These are phyloP conservation scores for Dictyostelium brefeldianum DNA, from an alignment of 78 protist species.

Conservation along the genomic window DNA sequence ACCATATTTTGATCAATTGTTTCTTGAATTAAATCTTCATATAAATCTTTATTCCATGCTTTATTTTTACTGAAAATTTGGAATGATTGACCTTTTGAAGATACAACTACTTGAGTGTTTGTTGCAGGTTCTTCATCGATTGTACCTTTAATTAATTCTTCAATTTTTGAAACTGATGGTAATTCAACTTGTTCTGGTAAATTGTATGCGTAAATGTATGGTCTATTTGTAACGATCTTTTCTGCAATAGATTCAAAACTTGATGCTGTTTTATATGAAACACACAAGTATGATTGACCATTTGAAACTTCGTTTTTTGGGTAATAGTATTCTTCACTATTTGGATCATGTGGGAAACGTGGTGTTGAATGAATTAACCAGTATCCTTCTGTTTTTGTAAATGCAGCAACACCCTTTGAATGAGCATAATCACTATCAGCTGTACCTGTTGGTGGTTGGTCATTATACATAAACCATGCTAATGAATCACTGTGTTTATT, in stretches of 20 bases:
- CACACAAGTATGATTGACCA: conserved; percentile 85
- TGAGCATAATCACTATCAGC: conserved; percentile 69
- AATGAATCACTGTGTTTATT: neutral
- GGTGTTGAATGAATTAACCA: conserved; percentile 85
- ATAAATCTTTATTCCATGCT: conserved; percentile 80
- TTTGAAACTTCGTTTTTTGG: conserved; percentile 75
- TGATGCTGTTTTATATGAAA: neutral
- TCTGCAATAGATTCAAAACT: conserved; percentile 43
- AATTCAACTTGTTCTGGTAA: conserved; percentile 12
- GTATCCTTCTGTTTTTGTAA: conserved; percentile 53
- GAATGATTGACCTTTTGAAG: conserved; percentile 28
- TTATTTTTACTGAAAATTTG: conserved; percentile 72
- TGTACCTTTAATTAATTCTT: conserved; percentile 2
- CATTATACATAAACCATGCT: conserved; percentile 73
- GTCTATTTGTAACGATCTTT: conserved; percentile 39
- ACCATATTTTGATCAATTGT: conserved; percentile 42
- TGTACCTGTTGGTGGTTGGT: conserved; percentile 25
- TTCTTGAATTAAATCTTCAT: conserved; percentile 69
- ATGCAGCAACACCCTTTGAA: conserved; percentile 81
- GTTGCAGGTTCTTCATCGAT: neutral
- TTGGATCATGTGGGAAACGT: conserved; percentile 63
- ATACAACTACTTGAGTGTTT: neutral
- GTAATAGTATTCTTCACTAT: neutral
- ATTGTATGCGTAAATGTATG: conserved; percentile 49
- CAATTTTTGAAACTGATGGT: neutral